phyloP scores from a whole-genome alignment of 2,329 filamentous ascomycete species.

The Sporothrix curviconia region DNA sequence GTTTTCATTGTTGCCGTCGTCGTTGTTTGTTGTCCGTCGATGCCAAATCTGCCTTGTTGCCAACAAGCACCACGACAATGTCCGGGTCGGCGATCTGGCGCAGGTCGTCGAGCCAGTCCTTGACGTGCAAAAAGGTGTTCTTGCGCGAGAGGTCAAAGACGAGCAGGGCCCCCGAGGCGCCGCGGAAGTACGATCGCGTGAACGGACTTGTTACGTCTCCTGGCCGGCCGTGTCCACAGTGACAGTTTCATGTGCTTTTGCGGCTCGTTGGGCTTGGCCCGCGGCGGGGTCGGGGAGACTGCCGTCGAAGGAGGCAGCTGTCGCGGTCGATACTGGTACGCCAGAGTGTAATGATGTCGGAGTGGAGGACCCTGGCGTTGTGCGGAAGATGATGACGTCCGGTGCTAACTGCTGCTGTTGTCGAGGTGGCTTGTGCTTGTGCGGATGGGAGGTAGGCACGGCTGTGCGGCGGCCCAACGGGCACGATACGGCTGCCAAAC shows the following conservation, averaged over 20 bases:
- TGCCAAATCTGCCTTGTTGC: conserved; percentile 87
- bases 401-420: too few species aligned
- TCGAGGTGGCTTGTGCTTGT: too few species aligned
- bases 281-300: conserved; percentile 47
- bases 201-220: conserved; percentile 97
- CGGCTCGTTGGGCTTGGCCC: conserved; percentile 24
- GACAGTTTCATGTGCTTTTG: conserved; percentile 87
- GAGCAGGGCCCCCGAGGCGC: conserved; percentile 63
- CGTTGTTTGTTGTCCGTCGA: conserved; percentile 29
- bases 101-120: conserved; percentile 89
- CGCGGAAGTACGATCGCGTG: conserved; percentile 87
- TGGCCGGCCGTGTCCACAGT: conserved; percentile 93
- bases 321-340: neutral
- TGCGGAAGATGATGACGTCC: conserved; percentile 1
- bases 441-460: conserved; percentile 25
- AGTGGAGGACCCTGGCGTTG: conserved; percentile 12
- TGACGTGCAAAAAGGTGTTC: conserved; percentile 79
- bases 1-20: conserved; percentile 34
- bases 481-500: conserved; percentile 87
- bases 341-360: neutral
- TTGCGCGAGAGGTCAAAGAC: conserved; percentile 91
- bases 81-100: conserved; percentile 92
- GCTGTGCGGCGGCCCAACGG: conserved; percentile 76
- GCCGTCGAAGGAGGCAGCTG: neutral
- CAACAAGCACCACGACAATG: conserved; percentile 89